These are phyloP conservation scores for Mucor lusitanicus DNA, from an alignment of 371 early-diverging fungal species.

Conservation along the genomic window DNA sequence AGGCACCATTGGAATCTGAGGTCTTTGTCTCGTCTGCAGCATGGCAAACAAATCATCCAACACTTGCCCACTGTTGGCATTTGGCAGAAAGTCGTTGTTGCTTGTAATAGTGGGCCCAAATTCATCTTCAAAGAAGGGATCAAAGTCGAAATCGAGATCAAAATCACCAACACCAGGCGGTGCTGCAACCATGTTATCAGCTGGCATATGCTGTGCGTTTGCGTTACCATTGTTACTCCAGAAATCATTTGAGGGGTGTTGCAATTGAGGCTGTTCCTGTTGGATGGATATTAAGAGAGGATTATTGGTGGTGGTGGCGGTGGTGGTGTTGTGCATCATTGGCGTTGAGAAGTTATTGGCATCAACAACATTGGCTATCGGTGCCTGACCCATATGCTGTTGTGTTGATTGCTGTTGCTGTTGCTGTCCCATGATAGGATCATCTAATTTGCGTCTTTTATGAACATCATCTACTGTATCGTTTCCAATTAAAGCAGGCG, in stretches of 20 bases:
- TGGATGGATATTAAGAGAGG: constrained; percentile 6
- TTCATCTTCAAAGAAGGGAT: constrained; percentile 38
- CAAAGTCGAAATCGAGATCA: constrained; percentile 28
- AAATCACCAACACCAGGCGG: constrained; percentile 9
- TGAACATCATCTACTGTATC: background rate
- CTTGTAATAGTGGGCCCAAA: constrained; percentile 21
- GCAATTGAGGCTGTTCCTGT: background rate
- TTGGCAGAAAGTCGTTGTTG: constrained; percentile 23
- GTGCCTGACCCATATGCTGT: constrained; percentile 4
- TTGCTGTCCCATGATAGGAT: background rate
- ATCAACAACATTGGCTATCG: background rate
- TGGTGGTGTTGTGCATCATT: background rate
- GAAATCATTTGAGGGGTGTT: background rate
- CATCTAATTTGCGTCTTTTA: constrained; percentile 10
- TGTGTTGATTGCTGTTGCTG: background rate
- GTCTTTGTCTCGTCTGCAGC: constrained; percentile 34
- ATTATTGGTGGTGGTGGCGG: background rate
- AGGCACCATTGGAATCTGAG: constrained; percentile 26
- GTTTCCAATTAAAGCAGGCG: background rate
- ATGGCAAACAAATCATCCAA: constrained; percentile 34
- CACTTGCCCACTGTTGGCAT: constrained; percentile 26
- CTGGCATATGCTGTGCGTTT: background rate
- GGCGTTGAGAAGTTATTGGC: background rate
- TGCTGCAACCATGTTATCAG: background rate
- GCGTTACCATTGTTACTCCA: constrained; percentile 7